phyloP scores from a whole-genome alignment of 1,284 basidiomycete species.

The Cystobasidium slooffiae region DNA sequence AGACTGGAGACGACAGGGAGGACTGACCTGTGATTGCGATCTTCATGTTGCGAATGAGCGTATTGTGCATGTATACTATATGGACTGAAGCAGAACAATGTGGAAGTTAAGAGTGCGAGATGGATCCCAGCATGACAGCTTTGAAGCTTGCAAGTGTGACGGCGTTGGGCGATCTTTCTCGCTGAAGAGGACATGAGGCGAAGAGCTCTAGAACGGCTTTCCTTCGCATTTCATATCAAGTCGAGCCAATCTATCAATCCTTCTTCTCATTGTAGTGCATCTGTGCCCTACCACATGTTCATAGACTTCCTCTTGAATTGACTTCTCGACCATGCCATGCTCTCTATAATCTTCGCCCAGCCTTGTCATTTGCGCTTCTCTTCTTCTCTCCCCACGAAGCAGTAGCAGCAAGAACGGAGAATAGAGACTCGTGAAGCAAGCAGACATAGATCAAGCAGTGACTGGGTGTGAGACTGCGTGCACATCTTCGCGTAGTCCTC shows the following conservation, averaged over 20 bases:
- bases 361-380: not conserved
- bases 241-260: no score
- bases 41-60: slow-evolving; percentile 18
- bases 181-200: no score
- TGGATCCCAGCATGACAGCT: no score
- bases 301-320: no score
- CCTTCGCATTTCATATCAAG: no score
- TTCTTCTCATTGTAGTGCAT: no score
- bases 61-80: not conserved
- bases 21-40: slow-evolving; percentile 38
- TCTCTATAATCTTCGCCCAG: not conserved
- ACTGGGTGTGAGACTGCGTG: no score
- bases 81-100: not conserved
- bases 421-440: not conserved
- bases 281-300: not conserved
- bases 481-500: no score
- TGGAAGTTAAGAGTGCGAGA: not conserved
- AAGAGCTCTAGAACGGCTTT: no score
- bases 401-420: not conserved
- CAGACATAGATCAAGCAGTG: not conserved
- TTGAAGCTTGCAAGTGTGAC: no score
- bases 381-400: slow-evolving; percentile 13
- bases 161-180: no score
- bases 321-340: no score
- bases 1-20: not conserved